Evolutionary conservation across 2,329 filamentous ascomycete species (phyloP).

Genomic region (Hypoxylon sp.): DNA sequence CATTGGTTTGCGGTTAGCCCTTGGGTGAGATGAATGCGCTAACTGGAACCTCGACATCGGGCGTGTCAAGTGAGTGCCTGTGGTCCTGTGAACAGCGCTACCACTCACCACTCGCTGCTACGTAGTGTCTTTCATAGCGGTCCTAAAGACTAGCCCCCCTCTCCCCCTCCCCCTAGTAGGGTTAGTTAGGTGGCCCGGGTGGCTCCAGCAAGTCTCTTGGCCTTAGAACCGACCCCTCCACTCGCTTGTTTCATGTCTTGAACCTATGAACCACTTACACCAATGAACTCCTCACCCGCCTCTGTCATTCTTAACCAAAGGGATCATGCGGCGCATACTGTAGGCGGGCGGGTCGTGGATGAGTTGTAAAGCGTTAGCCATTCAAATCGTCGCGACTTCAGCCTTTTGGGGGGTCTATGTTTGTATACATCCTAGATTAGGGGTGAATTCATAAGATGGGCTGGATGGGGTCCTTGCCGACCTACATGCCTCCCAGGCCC

Average conservation of each 20-base stretch:
- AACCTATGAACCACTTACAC: constrained; percentile 47
- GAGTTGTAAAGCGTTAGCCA: constrained; percentile 48
- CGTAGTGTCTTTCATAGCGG: constrained; percentile 27
- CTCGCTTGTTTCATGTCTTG: constrained; percentile 54
- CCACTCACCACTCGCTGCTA: constrained; percentile 10
- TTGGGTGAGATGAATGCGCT: constrained; percentile 38
- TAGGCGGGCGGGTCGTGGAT: constrained; percentile 47
- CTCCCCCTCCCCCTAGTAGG: constrained; percentile 19
- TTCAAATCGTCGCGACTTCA: constrained; percentile 46
- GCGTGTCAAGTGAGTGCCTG: constrained; percentile 32
- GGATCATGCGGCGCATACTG: constrained; percentile 52
- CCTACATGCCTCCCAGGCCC: constrained; percentile 20
- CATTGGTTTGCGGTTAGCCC: constrained; percentile 23
- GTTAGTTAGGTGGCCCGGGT: constrained; percentile 30
- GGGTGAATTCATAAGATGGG: constrained; percentile 45
- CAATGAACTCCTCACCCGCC: constrained; percentile 50
- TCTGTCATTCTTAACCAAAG: constrained; percentile 48
- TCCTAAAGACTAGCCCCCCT: constrained; percentile 31
- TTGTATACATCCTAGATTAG: constrained; percentile 43
- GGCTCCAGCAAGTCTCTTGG: constrained; percentile 43
- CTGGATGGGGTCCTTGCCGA: constrained; percentile 34
- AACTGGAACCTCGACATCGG: constrained; percentile 41
- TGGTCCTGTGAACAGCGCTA: constrained; percentile 31
- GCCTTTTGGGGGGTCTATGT: constrained; percentile 49
- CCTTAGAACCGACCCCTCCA: constrained; percentile 46